Conservation (phyloP, 345 rosid species). For the Pugionium dolabratum region DNA sequence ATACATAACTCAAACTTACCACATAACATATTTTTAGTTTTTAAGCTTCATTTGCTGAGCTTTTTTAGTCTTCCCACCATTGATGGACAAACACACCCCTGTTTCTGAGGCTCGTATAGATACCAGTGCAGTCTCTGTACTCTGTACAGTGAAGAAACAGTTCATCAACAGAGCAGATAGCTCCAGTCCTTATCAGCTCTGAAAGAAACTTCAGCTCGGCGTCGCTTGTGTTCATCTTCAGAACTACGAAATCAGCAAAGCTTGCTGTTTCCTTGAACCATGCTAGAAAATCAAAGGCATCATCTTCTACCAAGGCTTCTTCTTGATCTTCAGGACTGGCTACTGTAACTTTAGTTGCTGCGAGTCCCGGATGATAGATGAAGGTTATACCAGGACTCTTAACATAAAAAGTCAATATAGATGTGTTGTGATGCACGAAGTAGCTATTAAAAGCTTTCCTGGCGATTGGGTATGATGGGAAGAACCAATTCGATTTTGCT, state of each 20-base stretch:
- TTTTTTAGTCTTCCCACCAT: constrained; percentile 68
- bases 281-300: constrained; percentile 62
- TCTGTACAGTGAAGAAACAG: constrained; percentile 67
- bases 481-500: constrained; percentile 53
- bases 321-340: constrained; percentile 41
- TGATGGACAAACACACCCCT: constrained; percentile 84
- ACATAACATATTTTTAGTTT: constrained; percentile 19
- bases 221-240: constrained; percentile 73
- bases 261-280: constrained; percentile 82
- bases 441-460: constrained; percentile 59
- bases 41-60: constrained; percentile 25
- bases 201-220: constrained; percentile 60
- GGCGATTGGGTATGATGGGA: constrained; percentile 67
- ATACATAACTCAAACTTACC: constrained; percentile 1
- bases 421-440: constrained; percentile 78
- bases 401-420: constrained; percentile 65
- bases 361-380: constrained; percentile 78
- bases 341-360: constrained; percentile 30
- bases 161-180: constrained; percentile 77
- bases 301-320: constrained; percentile 53
- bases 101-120: constrained; percentile 63
- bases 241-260: constrained; percentile 69
- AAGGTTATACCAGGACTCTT: constrained; percentile 72
- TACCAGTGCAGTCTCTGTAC: constrained; percentile 48
- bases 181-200: constrained; percentile 61